A percentile compares a stretch with the other conserved stretches of the same genome.
These are phyloP conservation scores for Nissolia schottii DNA, from an alignment of 306 rosid species.

Conservation along the genomic window DNA sequence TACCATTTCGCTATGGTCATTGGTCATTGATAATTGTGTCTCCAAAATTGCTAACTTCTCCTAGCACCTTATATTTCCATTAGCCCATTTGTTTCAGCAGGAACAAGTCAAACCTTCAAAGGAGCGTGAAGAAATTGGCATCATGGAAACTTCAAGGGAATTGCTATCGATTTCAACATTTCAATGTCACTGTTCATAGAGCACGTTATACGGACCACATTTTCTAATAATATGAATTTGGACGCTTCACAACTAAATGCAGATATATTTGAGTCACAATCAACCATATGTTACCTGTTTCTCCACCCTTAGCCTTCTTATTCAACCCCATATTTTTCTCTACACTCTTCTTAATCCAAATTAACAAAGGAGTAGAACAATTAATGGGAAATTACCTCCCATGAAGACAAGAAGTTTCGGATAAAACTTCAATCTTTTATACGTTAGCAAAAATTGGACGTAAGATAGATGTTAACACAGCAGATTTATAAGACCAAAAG, in stretches of 20 bases:
- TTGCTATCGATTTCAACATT: background rate
- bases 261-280: background rate
- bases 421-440: background rate
- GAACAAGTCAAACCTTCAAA: conserved; percentile 1
- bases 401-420: background rate
- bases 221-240: background rate
- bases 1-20: background rate
- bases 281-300: background rate
- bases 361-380: background rate
- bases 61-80: background rate
- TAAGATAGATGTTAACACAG: no score
- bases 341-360: background rate
- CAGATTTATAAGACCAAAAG: background rate
- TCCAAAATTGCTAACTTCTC: background rate
- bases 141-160: background rate
- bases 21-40: background rate
- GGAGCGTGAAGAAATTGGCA: background rate
- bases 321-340: background rate
- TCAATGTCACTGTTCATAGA: background rate
- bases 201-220: background rate
- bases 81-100: background rate
- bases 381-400: background rate
- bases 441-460: no score
- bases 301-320: background rate
- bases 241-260: background rate